Evolutionary conservation across 441 rosid species (phyloP).

Genomic region (Erysimum cheiri): DNA sequence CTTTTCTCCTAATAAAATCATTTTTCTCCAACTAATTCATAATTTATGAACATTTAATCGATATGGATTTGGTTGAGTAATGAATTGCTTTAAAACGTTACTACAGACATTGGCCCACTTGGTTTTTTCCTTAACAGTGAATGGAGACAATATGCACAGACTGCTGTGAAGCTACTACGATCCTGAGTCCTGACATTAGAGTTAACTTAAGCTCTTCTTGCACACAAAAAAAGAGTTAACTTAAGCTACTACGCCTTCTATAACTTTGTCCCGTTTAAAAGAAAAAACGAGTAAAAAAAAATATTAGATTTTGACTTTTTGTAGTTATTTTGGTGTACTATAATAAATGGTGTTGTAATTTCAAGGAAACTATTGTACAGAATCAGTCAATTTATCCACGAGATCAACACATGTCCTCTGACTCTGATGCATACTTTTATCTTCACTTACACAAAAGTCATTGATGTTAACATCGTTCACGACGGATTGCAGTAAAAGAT

Average conservation of each 20-base stretch:
- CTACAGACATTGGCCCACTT: constrained; percentile 33
- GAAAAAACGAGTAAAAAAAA: neutral
- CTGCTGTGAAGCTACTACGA: constrained; percentile 27
- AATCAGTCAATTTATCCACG: constrained; percentile 28
- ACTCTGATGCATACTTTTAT: constrained; percentile 22
- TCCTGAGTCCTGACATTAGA: constrained; percentile 39
- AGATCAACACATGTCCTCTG: constrained; percentile 37
- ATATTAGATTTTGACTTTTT: constrained; percentile 3
- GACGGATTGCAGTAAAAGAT: neutral
- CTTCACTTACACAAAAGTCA: constrained; percentile 6
- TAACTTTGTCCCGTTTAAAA: constrained; percentile 20
- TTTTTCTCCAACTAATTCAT: constrained; percentile 12
- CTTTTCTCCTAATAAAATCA: constrained; percentile 13
- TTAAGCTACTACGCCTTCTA: constrained; percentile 28
- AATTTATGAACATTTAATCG: neutral
- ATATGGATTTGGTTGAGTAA: constrained; percentile 16
- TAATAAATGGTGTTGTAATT: constrained; percentile 24
- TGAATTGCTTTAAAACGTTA: constrained; percentile 27
- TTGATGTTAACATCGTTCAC: neutral
- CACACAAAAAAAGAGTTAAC: too few species aligned
- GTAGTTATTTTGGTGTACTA: neutral
- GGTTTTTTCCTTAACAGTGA: constrained; percentile 20
- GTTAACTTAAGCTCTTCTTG: constrained; percentile 34
- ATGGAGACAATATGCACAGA: constrained; percentile 35
- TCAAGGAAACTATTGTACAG: neutral